Evolutionary conservation across 2,329 filamentous ascomycete species (phyloP).

Genomic region (Ceratocystis albifundus): DNA sequence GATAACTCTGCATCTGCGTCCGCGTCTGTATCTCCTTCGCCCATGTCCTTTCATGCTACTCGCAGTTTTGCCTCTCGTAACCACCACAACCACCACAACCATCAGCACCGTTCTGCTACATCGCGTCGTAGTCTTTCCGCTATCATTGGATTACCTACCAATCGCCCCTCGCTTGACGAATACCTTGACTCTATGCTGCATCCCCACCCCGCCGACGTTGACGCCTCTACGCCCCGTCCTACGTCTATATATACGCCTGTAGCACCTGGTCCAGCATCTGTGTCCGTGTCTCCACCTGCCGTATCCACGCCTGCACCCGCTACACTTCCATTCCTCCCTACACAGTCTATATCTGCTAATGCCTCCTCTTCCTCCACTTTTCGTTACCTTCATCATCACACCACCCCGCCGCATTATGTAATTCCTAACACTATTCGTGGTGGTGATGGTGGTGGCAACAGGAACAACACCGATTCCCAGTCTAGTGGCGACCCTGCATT

Average conservation of each 20-base stretch:
- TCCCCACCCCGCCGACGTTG: not conserved
- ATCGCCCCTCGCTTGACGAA: slow-evolving; percentile 8
- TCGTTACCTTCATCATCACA: not conserved
- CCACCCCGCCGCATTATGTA: not conserved
- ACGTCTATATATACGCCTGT: not conserved
- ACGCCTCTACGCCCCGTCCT: not conserved
- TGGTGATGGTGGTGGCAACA: not conserved
- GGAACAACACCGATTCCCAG: not conserved
- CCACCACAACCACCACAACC: not conserved
- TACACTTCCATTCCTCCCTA: not conserved
- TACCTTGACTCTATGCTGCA: slow-evolving; percentile 4
- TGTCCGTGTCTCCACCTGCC: not conserved
- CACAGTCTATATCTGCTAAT: not conserved
- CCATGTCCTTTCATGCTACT: not conserved
- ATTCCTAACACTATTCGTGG: not conserved
- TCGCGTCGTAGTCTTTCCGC: slow-evolving; percentile 6
- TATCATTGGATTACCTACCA: not conserved
- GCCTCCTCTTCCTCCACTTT: not conserved
- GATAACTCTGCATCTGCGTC: not conserved
- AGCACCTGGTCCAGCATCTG: no score
- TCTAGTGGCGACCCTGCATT: not conserved
- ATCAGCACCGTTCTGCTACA: not conserved
- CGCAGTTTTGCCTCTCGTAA: not conserved
- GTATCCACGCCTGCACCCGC: not conserved
- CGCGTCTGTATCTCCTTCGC: not conserved